phyloP scores from a whole-genome alignment of 768 basidiomycete genomes.

The Agaricus sinodeliciosus region DNA sequence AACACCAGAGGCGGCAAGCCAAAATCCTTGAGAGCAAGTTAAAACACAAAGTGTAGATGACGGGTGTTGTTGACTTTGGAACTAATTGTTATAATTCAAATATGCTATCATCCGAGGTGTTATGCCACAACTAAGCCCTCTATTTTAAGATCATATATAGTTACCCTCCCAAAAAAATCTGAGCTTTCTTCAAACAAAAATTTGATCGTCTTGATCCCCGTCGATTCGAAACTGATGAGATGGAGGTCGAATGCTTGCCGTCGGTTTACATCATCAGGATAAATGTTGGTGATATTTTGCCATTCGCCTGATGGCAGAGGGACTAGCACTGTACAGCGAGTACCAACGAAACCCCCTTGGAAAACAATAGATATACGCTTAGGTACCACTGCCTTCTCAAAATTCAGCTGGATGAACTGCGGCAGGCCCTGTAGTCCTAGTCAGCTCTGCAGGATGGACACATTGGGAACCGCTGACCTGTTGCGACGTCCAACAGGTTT shows the following conservation, averaged over 20 bases:
- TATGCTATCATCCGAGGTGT: neutral
- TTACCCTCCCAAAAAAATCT: constrained; percentile 80
- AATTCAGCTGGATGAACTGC: constrained; percentile 66
- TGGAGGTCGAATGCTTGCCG: constrained; percentile 59
- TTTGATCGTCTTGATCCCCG: constrained; percentile 44
- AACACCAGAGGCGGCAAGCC: constrained; percentile 18
- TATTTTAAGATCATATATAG: constrained; percentile 56
- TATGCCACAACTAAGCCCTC: constrained; percentile 23
- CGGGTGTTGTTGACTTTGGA: neutral
- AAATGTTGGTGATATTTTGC: constrained; percentile 48
- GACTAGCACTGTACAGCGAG: constrained; percentile 46
- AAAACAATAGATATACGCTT: constrained; percentile 58
- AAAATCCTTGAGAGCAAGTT: no score
- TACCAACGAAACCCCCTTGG: constrained; percentile 84
- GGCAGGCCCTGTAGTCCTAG: constrained; percentile 54
- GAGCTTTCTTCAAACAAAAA: constrained; percentile 77
- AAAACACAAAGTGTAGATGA: neutral
- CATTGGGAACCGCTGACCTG: constrained; percentile 36
- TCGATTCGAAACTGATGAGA: constrained; percentile 15
- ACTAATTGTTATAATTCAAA: no score
- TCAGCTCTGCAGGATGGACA: neutral
- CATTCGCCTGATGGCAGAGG: constrained; percentile 34
- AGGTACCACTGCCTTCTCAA: constrained; percentile 47
- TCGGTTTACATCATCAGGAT: constrained; percentile 77
- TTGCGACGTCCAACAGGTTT: constrained; percentile 83